Evolutionary conservation across 164 flowering plant genomes (phyloP).

Genomic region (Chimonanthus salicifolius): DNA sequence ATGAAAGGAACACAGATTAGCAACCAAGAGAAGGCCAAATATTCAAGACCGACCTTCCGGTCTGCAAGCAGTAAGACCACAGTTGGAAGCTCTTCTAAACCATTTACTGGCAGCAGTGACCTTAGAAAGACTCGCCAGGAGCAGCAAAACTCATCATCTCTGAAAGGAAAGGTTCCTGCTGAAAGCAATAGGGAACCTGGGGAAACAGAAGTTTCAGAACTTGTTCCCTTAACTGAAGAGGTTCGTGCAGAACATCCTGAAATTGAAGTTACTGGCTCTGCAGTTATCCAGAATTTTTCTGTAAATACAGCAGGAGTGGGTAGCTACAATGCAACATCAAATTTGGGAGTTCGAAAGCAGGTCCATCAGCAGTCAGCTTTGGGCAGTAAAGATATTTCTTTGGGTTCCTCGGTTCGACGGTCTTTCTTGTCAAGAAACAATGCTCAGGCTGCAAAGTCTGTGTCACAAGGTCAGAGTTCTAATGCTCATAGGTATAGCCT

Average conservation of each 20-base stretch:
- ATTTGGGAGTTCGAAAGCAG: constrained; percentile 25
- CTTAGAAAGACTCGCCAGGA: constrained; percentile 23
- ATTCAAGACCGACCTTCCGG: constrained; percentile 27
- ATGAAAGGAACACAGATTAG: constrained; percentile 28
- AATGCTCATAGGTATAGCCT: constrained; percentile 36
- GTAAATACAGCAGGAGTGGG: constrained; percentile 20
- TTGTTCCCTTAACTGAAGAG: constrained; percentile 20
- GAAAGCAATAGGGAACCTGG: constrained; percentile 33
- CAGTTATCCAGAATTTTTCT: constrained; percentile 11
- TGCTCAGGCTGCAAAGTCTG: constrained; percentile 14
- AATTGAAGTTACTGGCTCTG: constrained; percentile 19
- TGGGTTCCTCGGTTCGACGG: constrained; percentile 20
- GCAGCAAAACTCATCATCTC: constrained; percentile 26
- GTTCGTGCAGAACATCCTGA: constrained; percentile 19
- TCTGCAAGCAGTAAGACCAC: constrained; percentile 50
- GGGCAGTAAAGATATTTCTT: constrained; percentile 21
- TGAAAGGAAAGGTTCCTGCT: constrained; percentile 38
- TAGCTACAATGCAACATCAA: constrained; percentile 30
- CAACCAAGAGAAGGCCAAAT: constrained; percentile 33
- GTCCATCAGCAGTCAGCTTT: constrained; percentile 23
- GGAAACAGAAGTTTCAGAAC: constrained; percentile 27
- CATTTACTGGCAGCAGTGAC: constrained; percentile 16
- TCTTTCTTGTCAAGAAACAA: constrained; percentile 30
- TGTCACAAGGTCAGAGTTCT: constrained; percentile 15
- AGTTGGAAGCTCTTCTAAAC: constrained; percentile 54